phyloP scores from a whole-genome alignment of 371 early-diverging fungal species.

The Neoconidiobolus thromboides region DNA sequence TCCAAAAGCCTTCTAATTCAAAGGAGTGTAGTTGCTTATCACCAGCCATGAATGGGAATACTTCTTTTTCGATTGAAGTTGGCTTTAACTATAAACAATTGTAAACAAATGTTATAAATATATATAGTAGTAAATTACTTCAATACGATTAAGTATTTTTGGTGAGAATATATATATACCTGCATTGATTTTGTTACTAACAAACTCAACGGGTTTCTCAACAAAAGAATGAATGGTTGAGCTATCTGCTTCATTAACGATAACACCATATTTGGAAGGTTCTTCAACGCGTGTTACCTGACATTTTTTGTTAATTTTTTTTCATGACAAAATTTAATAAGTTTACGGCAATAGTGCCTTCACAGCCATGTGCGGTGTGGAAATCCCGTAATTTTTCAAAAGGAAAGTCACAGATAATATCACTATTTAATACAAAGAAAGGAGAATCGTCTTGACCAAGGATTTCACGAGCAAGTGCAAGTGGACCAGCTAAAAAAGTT shows the following conservation, averaged over 20 bases:
- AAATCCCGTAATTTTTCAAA: conserved; percentile 72
- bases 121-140: conserved; percentile 21
- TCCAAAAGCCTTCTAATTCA: conserved; percentile 97
- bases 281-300: conserved; percentile 94
- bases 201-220: conserved; percentile 93
- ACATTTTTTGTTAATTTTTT: too few relatives aligned
- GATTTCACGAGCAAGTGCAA: conserved; percentile 83
- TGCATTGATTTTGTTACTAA: conserved; percentile 96
- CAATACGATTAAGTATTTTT: conserved; percentile 78
- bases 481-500: conserved; percentile 56
- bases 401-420: conserved; percentile 97
- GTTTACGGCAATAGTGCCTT: conserved; percentile 80
- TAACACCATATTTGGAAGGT: conserved; percentile 95
- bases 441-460: conserved; percentile 77
- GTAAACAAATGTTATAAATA: conserved; percentile 1
- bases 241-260: conserved; percentile 52
- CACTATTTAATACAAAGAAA: conserved; percentile 98
- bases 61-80: conserved; percentile 95
- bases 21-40: conserved; percentile 73
- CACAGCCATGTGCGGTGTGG: conserved; percentile 69
- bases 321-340: not conserved
- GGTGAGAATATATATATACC: conserved; percentile 97
- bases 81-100: conserved; percentile 41
- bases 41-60: conserved; percentile 87
- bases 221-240: conserved; percentile 81